phyloP scores from a whole-genome alignment of 2,329 filamentous ascomycete species.

The Botryotinia globosa region DNA sequence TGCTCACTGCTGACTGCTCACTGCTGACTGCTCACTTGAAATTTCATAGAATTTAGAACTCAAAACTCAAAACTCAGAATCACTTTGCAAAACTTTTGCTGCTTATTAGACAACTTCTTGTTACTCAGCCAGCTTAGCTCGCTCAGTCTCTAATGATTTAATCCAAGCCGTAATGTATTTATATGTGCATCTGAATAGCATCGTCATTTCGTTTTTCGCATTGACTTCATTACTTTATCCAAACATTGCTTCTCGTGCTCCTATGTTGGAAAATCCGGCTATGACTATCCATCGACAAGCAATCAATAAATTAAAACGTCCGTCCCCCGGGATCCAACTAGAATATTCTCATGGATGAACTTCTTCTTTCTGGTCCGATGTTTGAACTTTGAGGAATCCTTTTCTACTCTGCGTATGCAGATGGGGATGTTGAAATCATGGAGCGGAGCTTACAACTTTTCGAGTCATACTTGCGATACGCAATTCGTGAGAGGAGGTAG shows the following conservation, averaged over 20 bases:
- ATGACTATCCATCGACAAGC: neutral
- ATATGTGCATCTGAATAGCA: neutral
- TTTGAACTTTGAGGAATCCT: neutral
- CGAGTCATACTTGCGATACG: neutral
- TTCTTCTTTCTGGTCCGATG: neutral
- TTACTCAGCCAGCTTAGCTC: neutral
- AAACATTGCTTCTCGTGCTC: neutral
- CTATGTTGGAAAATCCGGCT: neutral
- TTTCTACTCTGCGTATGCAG: neutral
- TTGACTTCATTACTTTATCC: neutral
- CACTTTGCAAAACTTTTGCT: neutral
- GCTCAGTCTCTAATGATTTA: neutral
- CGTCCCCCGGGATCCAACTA: neutral
- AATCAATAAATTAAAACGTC: constrained; percentile 3
- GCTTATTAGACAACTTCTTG: neutral
- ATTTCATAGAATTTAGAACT: no score
- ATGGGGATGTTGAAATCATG: neutral
- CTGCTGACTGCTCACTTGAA: neutral
- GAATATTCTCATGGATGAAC: constrained; percentile 2
- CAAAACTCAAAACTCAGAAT: no score
- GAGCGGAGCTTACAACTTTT: neutral
- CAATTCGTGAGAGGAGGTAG: neutral
- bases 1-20: neutral
- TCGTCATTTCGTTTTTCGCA: constrained; percentile 7
- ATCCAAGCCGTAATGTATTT: neutral